Evolutionary conservation across 768 basidiomycete species (phyloP).

Genomic region (Pholiota conissans): DNA sequence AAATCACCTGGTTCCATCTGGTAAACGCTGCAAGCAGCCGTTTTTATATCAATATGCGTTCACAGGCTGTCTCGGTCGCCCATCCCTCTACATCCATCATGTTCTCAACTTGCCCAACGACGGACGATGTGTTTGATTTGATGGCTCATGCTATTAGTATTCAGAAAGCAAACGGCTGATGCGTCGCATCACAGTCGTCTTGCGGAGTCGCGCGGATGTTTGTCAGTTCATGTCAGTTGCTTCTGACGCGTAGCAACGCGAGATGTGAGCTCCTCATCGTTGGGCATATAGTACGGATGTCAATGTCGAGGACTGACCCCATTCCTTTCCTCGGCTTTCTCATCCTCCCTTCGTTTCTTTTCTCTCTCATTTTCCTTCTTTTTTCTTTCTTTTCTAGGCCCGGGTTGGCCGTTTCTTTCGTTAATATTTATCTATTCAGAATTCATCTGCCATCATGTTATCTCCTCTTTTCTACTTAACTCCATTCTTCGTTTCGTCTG

Average conservation of each 20-base stretch:
- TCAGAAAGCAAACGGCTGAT: too few relatives aligned
- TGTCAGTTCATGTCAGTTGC: not conserved
- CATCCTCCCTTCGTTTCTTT: not conserved
- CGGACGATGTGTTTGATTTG: not conserved
- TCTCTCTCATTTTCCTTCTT: constrained; percentile 1
- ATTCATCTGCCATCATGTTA: constrained; percentile 8
- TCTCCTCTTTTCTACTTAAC: constrained; percentile 4
- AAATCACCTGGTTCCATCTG: too few relatives aligned
- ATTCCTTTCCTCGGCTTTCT: not conserved
- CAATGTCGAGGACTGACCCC: not conserved
- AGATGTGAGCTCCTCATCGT: not conserved
- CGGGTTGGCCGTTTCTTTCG: constrained; percentile 15
- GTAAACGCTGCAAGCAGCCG: too few relatives aligned
- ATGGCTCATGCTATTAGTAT: too few relatives aligned
- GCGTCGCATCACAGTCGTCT: not conserved
- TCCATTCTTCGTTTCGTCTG: constrained; percentile 11
- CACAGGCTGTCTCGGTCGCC: not conserved
- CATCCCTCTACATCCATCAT: not conserved
- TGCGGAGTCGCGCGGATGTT: not conserved
- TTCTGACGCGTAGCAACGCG: not conserved
- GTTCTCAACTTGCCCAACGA: not conserved
- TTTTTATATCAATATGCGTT: not conserved
- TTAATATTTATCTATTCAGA: not conserved
- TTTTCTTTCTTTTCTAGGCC: constrained; percentile 10
- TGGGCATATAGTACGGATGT: not conserved